Evolutionary conservation across 2,329 filamentous ascomycete species (phyloP).

Genomic region (Dendryphion nanum): DNA sequence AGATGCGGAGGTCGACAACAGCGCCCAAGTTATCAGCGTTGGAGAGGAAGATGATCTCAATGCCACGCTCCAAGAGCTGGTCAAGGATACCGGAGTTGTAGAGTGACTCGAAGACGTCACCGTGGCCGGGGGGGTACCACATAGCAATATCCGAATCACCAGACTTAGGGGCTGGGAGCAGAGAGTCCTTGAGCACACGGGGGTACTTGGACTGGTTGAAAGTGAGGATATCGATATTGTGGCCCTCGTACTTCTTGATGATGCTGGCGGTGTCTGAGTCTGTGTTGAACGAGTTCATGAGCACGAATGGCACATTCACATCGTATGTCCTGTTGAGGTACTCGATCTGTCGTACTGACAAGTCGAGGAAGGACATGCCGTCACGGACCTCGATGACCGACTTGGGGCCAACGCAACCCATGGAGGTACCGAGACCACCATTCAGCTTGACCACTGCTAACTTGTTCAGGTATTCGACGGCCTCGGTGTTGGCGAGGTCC

Average conservation of each 20-base stretch:
- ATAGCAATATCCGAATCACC: constrained; percentile 85
- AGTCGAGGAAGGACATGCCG: constrained; percentile 99
- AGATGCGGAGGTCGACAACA: constrained; percentile 94
- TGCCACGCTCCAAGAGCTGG: constrained; percentile 89
- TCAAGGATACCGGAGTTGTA: constrained; percentile 99
- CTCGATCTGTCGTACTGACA: constrained; percentile 98
- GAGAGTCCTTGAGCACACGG: constrained; percentile 96
- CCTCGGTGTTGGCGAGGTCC: constrained; percentile 82
- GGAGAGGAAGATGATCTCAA: constrained; percentile 97
- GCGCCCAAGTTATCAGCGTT: constrained; percentile 99
- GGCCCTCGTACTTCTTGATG: constrained; percentile 99
- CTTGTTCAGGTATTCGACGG: constrained; percentile 93
- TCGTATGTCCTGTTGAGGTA: constrained; percentile 98
- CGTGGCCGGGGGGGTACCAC: constrained; percentile 99
- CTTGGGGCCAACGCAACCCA: constrained; percentile 99
- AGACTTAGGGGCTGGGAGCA: constrained; percentile 90
- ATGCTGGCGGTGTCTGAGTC: constrained; percentile 97
- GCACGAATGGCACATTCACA: constrained; percentile 94
- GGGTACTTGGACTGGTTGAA: constrained; percentile 99
- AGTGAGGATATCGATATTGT: constrained; percentile 98
- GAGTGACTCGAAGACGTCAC: constrained; percentile 98
- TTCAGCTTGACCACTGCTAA: constrained; percentile 98
- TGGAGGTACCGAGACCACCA: constrained; percentile 97
- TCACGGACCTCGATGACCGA: constrained; percentile 99
- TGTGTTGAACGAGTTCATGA: constrained; percentile 99